phyloP scores from a whole-genome alignment of 2,329 filamentous ascomycete genomes.

The Boeremia lycopersici region DNA sequence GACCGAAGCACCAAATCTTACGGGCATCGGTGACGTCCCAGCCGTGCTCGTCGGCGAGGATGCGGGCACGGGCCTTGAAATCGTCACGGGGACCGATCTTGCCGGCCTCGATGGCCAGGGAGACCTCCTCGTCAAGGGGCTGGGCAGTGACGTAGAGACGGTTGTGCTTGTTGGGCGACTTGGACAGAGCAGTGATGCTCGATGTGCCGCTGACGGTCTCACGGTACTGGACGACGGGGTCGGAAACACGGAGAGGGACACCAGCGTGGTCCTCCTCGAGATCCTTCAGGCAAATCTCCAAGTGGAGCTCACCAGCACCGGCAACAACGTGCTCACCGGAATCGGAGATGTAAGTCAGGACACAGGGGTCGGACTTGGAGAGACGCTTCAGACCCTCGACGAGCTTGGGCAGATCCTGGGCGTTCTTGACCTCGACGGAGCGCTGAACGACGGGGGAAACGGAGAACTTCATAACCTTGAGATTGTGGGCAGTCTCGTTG shows the following conservation, averaged over 20 bases:
- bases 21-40: slow-evolving; percentile 99
- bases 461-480: slow-evolving; percentile 99
- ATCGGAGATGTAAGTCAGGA: slow-evolving; percentile 85
- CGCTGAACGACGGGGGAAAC: slow-evolving; percentile 98
- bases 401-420: slow-evolving; percentile 98
- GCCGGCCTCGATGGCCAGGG: slow-evolving; percentile 86
- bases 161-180: slow-evolving; percentile 99
- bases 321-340: slow-evolving; percentile 99
- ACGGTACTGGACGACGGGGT: slow-evolving; percentile 98
- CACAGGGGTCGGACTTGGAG: slow-evolving; percentile 99
- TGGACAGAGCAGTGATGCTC: slow-evolving; percentile 95
- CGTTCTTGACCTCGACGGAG: slow-evolving; percentile 99
- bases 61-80: slow-evolving; percentile 96
- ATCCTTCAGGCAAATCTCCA: slow-evolving; percentile 99
- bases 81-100: slow-evolving; percentile 96
- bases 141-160: slow-evolving; percentile 95
- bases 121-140: slow-evolving; percentile 90
- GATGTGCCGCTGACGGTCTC: slow-evolving; percentile 88
- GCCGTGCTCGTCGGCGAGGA: slow-evolving; percentile 94
- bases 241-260: slow-evolving; percentile 96
- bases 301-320: slow-evolving; percentile 98
- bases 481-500: slow-evolving; percentile 96
- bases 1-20: slow-evolving; percentile 99
- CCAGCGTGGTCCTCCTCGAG: slow-evolving; percentile 98
- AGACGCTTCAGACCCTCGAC: slow-evolving; percentile 99